These are phyloP conservation scores for Xerocomus brunneocitrinus DNA, from an alignment of 768 basidiomycete genomes.

Conservation along the genomic window DNA sequence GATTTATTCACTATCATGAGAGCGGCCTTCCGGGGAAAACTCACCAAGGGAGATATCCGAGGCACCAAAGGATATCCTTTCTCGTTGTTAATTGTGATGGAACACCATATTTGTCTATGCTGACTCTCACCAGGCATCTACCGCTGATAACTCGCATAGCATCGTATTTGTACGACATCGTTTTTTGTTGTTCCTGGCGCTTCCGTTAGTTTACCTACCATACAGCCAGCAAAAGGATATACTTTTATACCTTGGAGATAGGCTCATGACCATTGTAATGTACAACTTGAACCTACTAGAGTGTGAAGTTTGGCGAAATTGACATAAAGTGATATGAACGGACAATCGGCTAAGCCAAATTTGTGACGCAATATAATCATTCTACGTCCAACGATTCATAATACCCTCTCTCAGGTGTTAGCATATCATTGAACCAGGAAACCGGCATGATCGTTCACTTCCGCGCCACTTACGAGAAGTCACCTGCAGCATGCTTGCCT, in stretches of 20 bases:
- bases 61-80: slow-evolving; percentile 20
- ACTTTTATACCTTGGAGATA: neutral
- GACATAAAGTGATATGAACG: slow-evolving; percentile 1
- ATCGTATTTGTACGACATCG: slow-evolving; percentile 28
- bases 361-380: slow-evolving; percentile 26
- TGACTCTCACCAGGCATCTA: slow-evolving; percentile 18
- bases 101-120: slow-evolving; percentile 26
- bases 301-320: slow-evolving; percentile 1
- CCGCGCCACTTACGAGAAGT: slow-evolving; percentile 30
- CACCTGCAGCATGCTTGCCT: slow-evolving; percentile 20
- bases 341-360: slow-evolving; percentile 11
- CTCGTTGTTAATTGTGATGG: slow-evolving; percentile 30
- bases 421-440: slow-evolving; percentile 15
- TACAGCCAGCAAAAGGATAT: neutral
- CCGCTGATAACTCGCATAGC: slow-evolving; percentile 4
- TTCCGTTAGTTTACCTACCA: slow-evolving; percentile 3
- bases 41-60: slow-evolving; percentile 13
- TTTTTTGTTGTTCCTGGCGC: slow-evolving; percentile 22
- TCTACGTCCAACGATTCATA: slow-evolving; percentile 13
- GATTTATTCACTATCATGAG: slow-evolving; percentile 9
- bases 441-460: slow-evolving; percentile 22
- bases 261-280: neutral
- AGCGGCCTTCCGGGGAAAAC: slow-evolving; percentile 6
- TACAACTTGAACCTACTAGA: slow-evolving; percentile 3
- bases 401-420: slow-evolving; percentile 9